Evolutionary conservation across 1,139 yeast genomes (phyloP).

Genomic region (Casaregolazyma lundiana): DNA sequence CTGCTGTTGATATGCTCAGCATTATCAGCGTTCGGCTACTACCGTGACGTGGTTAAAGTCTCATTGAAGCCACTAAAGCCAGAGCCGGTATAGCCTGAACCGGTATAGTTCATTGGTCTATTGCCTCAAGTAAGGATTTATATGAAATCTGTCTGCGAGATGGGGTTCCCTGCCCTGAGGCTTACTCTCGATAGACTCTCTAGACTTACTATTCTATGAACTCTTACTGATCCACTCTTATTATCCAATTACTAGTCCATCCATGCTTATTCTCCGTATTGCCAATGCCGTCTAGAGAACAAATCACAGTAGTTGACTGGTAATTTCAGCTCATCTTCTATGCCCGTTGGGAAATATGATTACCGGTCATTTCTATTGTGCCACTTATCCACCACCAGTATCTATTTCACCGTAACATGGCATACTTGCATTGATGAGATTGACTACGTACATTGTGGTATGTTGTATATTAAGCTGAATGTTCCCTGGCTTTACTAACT

Average conservation of each 20-base stretch:
- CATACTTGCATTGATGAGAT: constrained; percentile 19
- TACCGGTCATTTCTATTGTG: neutral
- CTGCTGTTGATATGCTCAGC: constrained; percentile 28
- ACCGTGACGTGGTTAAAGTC: neutral
- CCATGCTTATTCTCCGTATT: no score
- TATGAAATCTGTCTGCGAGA: no score
- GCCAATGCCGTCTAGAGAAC: no score
- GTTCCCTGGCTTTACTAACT: neutral
- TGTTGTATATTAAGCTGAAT: constrained; percentile 8
- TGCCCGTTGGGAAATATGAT: neutral
- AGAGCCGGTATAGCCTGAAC: neutral
- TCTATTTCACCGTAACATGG: constrained; percentile 1
- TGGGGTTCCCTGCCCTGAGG: no score
- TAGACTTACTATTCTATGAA: no score
- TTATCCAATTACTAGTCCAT: no score
- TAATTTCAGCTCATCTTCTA: no score
- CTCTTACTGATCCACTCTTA: no score
- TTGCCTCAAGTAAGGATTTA: no score
- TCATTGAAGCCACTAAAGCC: neutral
- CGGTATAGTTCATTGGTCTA: neutral
- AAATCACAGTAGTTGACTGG: no score
- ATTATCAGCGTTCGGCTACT: neutral
- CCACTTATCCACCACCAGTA: neutral
- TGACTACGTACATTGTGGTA: constrained; percentile 20
- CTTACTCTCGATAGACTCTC: no score